These are phyloP conservation scores for Forsythia viridissima DNA, from an alignment of 257 asterid genomes.

Conservation along the genomic window DNA sequence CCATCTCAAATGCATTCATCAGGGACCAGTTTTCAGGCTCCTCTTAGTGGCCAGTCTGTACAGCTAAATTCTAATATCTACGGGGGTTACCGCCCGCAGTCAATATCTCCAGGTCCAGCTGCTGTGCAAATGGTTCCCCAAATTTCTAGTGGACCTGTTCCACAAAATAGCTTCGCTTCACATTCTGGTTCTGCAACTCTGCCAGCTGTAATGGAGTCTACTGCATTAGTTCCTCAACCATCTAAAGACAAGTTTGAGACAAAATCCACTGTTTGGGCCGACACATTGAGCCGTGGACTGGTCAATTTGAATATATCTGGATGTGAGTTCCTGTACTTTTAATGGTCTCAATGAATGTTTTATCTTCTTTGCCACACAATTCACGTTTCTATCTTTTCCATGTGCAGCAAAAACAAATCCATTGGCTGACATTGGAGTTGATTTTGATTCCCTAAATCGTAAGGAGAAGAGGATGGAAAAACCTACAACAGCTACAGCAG, in stretches of 20 bases:
- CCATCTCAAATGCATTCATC: constrained; percentile 34
- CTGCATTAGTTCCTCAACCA: constrained; percentile 52
- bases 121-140: constrained; percentile 47
- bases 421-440: constrained; percentile 85
- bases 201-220: constrained; percentile 45
- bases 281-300: constrained; percentile 91
- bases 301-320: constrained; percentile 94
- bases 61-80: constrained; percentile 49
- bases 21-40: constrained; percentile 29
- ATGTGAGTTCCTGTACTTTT: constrained; percentile 50
- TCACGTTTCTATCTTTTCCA: constrained; percentile 12
- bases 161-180: constrained; percentile 45
- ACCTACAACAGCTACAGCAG: constrained; percentile 54
- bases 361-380: constrained; percentile 3
- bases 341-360: not conserved
- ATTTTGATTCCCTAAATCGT: constrained; percentile 90
- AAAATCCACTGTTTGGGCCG: constrained; percentile 94
- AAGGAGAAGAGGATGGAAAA: constrained; percentile 95
- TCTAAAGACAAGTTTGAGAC: constrained; percentile 81
- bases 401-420: constrained; percentile 90
- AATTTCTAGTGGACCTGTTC: constrained; percentile 42
- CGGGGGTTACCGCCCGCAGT: constrained; percentile 49
- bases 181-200: constrained; percentile 38
- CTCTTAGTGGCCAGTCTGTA: constrained; percentile 29
- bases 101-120: constrained; percentile 37